Evolutionary conservation across 768 basidiomycete species (phyloP), one percentile per base, ranked within the genome.

Genomic region (Boletales sp.): DNA sequence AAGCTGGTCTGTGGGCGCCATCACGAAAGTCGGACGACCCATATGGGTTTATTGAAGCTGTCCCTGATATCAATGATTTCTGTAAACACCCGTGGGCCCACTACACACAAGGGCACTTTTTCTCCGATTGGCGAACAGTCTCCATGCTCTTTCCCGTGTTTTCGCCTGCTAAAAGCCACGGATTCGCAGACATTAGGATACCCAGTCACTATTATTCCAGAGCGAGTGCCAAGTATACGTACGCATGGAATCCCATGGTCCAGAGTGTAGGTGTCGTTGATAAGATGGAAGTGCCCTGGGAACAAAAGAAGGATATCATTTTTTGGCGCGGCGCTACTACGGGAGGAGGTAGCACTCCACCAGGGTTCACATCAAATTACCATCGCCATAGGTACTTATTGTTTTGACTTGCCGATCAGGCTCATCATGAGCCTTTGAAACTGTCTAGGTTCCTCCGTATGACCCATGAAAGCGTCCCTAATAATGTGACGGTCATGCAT

Each of bases 291-390:
- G 66, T 82, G 9, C 81, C 88, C 1, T 99, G 95, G 95, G 86
- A 90, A 47, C 71, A 85, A 52, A 98, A 98, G 72, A 70, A 73
- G 15, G 81, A 92, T 64, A 81, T 80, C 62, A 80, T 98, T 36
- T 94, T 94, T 67, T 99, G 95, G 92, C 74, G 97, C 39, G 97
- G 97, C 11, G 92, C 94, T 3, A 95, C 92, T 0, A 98, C 95
- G 0, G 97, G 97, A 48, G 94, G 94, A 2, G 94, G 94, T 29
- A 89, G 79, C 54, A 85, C 85, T 36, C 94, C 94, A 1, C 81
- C 83, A 0, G 93, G 94, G 0, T 95, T 90, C 62, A 72, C 89
- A 2, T 70, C 82, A 2, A 79, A 83, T 55, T 97, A 93, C 58
- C 94, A 97, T 52, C 79, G 94, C 39, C 94, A 97, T 65, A 76